phyloP scores from a whole-genome alignment of 2,329 filamentous ascomycete genomes.

The Akanthomyces lecanii region DNA sequence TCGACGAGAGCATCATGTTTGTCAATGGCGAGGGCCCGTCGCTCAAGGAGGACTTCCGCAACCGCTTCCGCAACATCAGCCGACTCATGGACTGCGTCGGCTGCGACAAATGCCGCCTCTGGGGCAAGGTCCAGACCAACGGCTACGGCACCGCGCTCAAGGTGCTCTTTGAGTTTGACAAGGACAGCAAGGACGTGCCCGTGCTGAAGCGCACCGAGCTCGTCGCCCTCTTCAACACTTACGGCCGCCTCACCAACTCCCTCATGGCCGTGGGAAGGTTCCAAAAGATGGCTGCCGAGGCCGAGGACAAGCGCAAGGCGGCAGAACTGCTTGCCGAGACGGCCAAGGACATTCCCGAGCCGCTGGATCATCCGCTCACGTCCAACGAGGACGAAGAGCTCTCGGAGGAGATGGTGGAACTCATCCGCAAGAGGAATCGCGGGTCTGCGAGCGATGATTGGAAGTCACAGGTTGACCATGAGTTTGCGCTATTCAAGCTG shows the following conservation, averaged over 20 bases:
- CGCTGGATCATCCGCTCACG: constrained; percentile 21
- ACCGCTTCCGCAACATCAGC: constrained; percentile 94
- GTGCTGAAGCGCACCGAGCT: constrained; percentile 82
- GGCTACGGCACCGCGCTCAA: constrained; percentile 95
- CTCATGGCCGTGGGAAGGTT: constrained; percentile 73
- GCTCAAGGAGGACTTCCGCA: constrained; percentile 94
- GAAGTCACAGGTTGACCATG: constrained; percentile 5
- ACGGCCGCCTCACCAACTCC: constrained; percentile 80
- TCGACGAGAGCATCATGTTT: constrained; percentile 96
- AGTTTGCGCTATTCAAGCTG: constrained; percentile 6
- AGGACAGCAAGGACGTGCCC: constrained; percentile 59
- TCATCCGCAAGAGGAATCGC: constrained; percentile 11
- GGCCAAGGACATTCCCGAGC: constrained; percentile 22
- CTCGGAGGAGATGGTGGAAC: constrained; percentile 14
- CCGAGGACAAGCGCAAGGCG: constrained; percentile 27
- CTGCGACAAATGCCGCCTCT: constrained; percentile 96
- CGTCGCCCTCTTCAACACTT: constrained; percentile 91
- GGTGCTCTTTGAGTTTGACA: constrained; percentile 90
- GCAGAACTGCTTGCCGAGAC: constrained; percentile 26
- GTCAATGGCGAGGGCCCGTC: constrained; percentile 69
- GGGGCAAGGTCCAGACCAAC: constrained; percentile 94
- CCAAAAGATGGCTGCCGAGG: constrained; percentile 44
- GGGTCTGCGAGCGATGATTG: background rate
- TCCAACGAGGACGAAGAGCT: constrained; percentile 29
- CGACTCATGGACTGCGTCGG: constrained; percentile 98